These are phyloP conservation scores for Carex pumila DNA, from an alignment of 176 grass and related monocot genomes.

Conservation along the genomic window DNA sequence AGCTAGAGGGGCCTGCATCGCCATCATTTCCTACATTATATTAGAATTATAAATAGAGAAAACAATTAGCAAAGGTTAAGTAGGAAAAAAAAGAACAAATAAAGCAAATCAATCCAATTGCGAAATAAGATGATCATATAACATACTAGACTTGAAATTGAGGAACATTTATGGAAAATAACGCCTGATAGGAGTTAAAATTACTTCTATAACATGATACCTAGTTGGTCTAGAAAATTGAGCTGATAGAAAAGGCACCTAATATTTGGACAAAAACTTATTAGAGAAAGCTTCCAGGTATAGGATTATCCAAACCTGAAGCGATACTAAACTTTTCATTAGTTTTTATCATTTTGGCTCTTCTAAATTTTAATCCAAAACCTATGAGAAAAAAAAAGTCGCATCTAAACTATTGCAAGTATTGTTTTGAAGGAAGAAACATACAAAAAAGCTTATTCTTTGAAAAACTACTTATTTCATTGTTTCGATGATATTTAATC, in stretches of 20 bases:
- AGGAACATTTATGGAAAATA: not conserved
- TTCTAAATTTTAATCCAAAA: not conserved
- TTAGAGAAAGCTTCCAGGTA: no score
- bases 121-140: not conserved
- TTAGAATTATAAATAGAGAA: not conserved
- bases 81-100: not conserved
- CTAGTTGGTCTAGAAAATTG: no score
- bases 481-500: not conserved
- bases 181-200: not conserved
- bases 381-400: not conserved
- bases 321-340: not conserved
- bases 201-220: not conserved
- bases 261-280: no score
- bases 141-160: not conserved
- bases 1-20: slow-evolving; percentile 42
- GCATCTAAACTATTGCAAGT: not conserved
- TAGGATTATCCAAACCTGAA: not conserved
- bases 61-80: not conserved
- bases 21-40: slow-evolving; percentile 44
- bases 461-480: not conserved
- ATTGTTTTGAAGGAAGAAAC: not conserved
- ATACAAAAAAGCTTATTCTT: not conserved
- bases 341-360: not conserved
- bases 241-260: no score
- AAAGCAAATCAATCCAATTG: not conserved